A percentile compares a stretch with the other conserved stretches of the same genome.
These are phyloP conservation scores for Cladorrhinum sp. DNA, from an alignment of 2,329 filamentous ascomycete species.

Conservation along the genomic window DNA sequence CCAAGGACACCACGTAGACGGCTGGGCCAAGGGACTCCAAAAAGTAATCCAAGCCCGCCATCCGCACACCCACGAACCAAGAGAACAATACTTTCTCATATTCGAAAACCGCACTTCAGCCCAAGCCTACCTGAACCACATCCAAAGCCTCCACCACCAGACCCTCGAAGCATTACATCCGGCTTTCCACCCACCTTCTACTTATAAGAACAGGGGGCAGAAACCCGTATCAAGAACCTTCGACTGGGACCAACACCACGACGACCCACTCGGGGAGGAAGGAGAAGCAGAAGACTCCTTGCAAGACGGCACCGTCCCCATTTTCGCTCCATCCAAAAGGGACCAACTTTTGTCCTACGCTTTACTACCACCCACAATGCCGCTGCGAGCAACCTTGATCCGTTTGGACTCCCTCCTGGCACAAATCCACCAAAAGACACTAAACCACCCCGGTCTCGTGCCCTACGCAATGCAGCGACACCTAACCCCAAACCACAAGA, in stretches of 20 bases:
- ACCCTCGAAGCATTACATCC: constrained; percentile 29
- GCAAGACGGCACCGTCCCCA: constrained; percentile 17
- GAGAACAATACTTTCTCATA: constrained; percentile 66
- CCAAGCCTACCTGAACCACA: constrained; percentile 41
- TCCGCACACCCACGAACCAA: constrained; percentile 58
- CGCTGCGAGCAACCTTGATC: constrained; percentile 1
- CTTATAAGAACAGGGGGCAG: too few species aligned
- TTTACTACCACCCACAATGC: constrained; percentile 43
- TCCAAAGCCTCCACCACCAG: constrained; percentile 34
- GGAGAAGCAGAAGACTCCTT: background rate
- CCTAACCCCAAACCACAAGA: constrained; percentile 10
- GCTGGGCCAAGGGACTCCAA: constrained; percentile 63
- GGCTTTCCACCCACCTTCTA: constrained; percentile 36
- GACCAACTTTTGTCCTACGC: constrained; percentile 39
- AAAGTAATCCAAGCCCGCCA: constrained; percentile 65
- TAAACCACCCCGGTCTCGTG: background rate
- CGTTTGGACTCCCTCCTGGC: background rate
- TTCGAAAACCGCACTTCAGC: constrained; percentile 63
- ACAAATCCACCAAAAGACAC: background rate
- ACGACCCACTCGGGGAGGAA: background rate
- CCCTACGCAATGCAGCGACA: background rate
- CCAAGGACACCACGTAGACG: constrained; percentile 61
- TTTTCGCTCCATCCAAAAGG: constrained; percentile 17
- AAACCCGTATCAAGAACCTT: constrained; percentile 24
- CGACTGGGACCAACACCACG: background rate